Evolutionary conservation across 768 basidiomycete genomes (phyloP).

Genomic region (Lenzites betulinus): DNA sequence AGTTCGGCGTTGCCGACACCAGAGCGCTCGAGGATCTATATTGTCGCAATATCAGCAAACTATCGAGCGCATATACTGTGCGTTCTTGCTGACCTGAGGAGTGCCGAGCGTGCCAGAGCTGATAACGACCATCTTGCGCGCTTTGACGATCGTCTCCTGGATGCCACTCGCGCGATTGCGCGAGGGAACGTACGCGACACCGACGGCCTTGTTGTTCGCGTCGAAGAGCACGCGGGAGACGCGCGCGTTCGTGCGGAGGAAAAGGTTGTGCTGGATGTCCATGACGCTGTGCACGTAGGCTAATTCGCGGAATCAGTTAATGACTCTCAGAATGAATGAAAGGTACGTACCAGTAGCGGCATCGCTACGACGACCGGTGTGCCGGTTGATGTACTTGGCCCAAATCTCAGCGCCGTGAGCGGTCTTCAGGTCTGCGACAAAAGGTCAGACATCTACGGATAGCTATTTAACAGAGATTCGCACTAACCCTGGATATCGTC

Average conservation of each 20-base stretch:
- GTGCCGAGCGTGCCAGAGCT: slow-evolving; percentile 70
- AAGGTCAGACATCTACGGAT: neutral
- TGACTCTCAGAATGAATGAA: neutral
- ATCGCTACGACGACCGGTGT: slow-evolving; percentile 71
- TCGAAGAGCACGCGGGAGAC: slow-evolving; percentile 73
- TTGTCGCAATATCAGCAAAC: neutral
- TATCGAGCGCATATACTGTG: neutral
- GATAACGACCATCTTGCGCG: slow-evolving; percentile 66
- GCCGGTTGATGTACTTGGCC: slow-evolving; percentile 78
- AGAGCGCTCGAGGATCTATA: slow-evolving; percentile 67
- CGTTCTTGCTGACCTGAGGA: slow-evolving; percentile 43
- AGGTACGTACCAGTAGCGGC: slow-evolving; percentile 59
- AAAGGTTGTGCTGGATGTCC: slow-evolving; percentile 68
- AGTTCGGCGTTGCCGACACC: slow-evolving; percentile 61
- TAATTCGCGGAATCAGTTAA: slow-evolving; percentile 18
- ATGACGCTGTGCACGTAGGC: slow-evolving; percentile 73
- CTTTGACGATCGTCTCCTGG: slow-evolving; percentile 64
- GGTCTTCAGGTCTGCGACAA: slow-evolving; percentile 50
- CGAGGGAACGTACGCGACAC: slow-evolving; percentile 67
- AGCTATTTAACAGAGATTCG: neutral
- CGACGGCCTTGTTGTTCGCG: slow-evolving; percentile 64
- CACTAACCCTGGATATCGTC: slow-evolving; percentile 62
- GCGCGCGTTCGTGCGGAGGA: slow-evolving; percentile 65
- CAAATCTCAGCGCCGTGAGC: slow-evolving; percentile 68
- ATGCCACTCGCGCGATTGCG: slow-evolving; percentile 59